Conservation (phyloP, 2,329 filamentous ascomycete species). For the Penicillium glabrum region DNA sequence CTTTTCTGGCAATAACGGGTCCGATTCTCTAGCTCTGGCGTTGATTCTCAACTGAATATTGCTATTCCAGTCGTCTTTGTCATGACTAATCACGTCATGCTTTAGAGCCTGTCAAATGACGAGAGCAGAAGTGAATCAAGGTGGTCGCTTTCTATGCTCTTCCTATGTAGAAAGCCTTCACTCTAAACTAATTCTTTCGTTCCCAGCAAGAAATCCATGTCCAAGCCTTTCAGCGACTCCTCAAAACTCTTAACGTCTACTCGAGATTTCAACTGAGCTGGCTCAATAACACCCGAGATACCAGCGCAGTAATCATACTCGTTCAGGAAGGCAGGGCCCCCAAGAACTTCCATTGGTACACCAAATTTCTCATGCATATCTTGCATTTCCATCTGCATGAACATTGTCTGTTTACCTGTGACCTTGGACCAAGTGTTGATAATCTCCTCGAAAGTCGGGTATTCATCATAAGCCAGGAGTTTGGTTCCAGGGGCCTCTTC, state of each 20-base stretch:
- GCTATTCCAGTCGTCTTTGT: not conserved
- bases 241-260: slow-evolving; percentile 1
- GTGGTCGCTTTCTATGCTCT: not conserved
- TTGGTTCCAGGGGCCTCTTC: slow-evolving; percentile 41
- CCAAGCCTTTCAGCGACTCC: not conserved
- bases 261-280: slow-evolving; percentile 35
- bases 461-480: slow-evolving; percentile 48
- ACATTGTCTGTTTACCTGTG: slow-evolving; percentile 37
- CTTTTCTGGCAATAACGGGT: not conserved
- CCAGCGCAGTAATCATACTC: slow-evolving; percentile 48
- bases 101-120: not conserved
- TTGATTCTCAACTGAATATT: no score
- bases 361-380: slow-evolving; percentile 31
- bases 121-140: not conserved
- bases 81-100: not conserved
- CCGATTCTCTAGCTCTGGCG: not conserved
- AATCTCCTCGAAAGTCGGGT: slow-evolving; percentile 34
- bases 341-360: slow-evolving; percentile 36
- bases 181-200: not conserved
- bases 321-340: slow-evolving; percentile 34
- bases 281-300: slow-evolving; percentile 38
- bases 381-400: slow-evolving; percentile 30
- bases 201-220: not conserved
- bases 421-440: slow-evolving; percentile 37
- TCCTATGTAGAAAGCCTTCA: not conserved